Base-by-base conservation (phyloP, 768 basidiomycete species). In the Lactarius deliciosus region DNA sequence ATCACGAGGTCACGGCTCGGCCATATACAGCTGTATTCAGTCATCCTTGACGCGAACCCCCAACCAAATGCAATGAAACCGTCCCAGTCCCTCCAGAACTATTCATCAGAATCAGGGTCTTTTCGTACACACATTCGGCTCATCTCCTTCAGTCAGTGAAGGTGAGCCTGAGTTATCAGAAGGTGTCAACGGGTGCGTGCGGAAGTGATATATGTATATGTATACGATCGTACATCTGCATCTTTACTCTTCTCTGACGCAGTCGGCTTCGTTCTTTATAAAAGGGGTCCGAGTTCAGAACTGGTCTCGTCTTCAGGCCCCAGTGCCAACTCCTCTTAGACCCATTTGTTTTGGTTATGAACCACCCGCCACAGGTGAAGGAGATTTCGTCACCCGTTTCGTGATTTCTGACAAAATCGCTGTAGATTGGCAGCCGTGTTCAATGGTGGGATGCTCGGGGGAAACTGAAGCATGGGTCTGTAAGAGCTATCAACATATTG, bases 271-370 rank as follows among this genome's bases (percentile, higher is more conserved):
- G 36, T 30, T 32, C 34, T 30, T 41, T 64, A 60, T 61, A 69
- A 71, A 47, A 18, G 22, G 32, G 13, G 60, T 25, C 50, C 25
- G 11, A 7, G 50, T 20, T 57, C 55, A 43, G 62, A 68, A 45
- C 41, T 56, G 68, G 38, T 32, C 54, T 22, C 10, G 34, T 65
- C 63, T 59, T 40, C 28, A 60, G 64, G 64, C 69, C 56, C 58
- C 43, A 28, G 64, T 41, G 64, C 63, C 62, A 70, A 41, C 60
- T 43, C 66, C 60, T 60, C 63, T 71, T 43, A 40, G n/a, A 25
- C 36, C 73, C 82, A 73, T 73, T 77, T 86, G 83, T 86, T 86
- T 84, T 83, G 86, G 82, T 85, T 87, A 89, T 89, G 88, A 90
- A 71, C 58, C 56, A 55, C 7, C 55, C 58, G 3, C 84, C 43